Percentiles rank a stretch among this genome's conserved stretches.
Conservation (phyloP, 2,329 filamentous ascomycete genomes). For the Metarhizium album region DNA sequence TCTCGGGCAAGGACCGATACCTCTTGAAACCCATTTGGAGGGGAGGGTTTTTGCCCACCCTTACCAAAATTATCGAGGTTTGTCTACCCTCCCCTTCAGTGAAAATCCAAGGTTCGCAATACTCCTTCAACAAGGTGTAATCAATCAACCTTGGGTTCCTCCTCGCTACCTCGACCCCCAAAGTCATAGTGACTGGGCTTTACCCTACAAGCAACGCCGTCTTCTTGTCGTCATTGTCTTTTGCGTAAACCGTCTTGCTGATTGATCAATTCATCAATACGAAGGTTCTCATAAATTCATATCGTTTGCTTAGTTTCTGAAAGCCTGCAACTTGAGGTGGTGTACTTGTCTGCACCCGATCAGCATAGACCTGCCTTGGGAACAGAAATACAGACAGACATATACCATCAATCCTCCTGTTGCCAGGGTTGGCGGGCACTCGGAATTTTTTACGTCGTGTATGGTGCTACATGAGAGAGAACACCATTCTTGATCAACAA, state of each 20-base stretch:
- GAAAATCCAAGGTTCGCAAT: neutral
- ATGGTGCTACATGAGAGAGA: neutral
- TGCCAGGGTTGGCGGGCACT: neutral
- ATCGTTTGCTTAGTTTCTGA: neutral
- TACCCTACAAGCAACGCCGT: neutral
- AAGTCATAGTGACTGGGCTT: neutral
- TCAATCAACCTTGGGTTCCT: neutral
- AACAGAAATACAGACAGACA: neutral
- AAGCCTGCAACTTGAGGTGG: neutral
- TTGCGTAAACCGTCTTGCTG: neutral
- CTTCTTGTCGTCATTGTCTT: neutral
- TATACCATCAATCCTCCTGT: neutral
- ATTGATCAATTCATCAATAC: neutral
- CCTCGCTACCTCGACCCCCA: neutral
- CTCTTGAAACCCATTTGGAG: neutral
- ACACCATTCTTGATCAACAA: neutral
- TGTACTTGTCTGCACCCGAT: neutral
- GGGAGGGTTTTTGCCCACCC: neutral
- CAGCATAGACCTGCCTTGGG: neutral
- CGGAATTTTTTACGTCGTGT: neutral
- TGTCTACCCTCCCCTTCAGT: neutral
- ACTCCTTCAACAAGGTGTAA: neutral
- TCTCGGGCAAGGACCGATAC: neutral
- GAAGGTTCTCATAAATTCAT: neutral
- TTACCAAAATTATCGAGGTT: neutral